phyloP scores from a whole-genome alignment of 2,329 filamentous ascomycete genomes.

The Hypoxylon sp. region DNA sequence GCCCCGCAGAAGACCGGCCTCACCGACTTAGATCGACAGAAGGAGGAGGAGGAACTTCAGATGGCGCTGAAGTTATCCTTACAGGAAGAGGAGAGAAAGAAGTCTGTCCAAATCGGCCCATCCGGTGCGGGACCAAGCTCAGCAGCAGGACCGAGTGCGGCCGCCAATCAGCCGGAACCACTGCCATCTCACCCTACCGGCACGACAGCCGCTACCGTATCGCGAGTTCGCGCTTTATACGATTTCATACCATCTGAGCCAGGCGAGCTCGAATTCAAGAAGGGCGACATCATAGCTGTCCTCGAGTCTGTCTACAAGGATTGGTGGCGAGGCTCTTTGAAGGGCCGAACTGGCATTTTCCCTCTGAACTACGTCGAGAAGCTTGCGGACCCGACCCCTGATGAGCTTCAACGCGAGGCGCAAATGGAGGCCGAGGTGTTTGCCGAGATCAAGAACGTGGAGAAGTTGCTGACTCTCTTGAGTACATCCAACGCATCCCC shows the following conservation, averaged over 20 bases:
- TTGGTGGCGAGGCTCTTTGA: constrained; percentile 97
- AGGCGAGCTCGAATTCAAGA: constrained; percentile 94
- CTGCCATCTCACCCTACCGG: constrained; percentile 77
- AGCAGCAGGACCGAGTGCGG: constrained; percentile 47
- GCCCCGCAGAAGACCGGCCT: constrained; percentile 94
- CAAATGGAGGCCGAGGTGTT: constrained; percentile 87
- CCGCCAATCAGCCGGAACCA: constrained; percentile 56
- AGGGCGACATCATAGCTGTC: constrained; percentile 96
- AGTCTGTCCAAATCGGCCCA: constrained; percentile 55
- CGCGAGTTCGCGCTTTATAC: constrained; percentile 90
- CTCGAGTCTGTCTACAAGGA: constrained; percentile 99
- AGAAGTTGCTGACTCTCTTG: constrained; percentile 84
- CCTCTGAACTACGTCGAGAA: constrained; percentile 99
- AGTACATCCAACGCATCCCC: constrained; percentile 86
- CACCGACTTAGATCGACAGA: constrained; percentile 88
- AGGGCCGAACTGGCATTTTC: constrained; percentile 97
- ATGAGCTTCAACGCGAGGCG: constrained; percentile 94
- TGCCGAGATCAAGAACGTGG: constrained; percentile 73
- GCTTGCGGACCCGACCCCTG: constrained; percentile 90
- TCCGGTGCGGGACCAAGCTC: constrained; percentile 53
- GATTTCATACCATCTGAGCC: constrained; percentile 96
- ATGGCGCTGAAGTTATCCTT: constrained; percentile 94
- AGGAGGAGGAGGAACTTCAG: constrained; percentile 97
- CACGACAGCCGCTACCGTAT: constrained; percentile 95
- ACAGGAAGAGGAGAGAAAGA: constrained; percentile 81